Percentiles rank a stretch among this genome's conserved stretches.
Conservation (phyloP, 2,329 filamentous ascomycete species). For the Pseudogymnoascus sp. region DNA sequence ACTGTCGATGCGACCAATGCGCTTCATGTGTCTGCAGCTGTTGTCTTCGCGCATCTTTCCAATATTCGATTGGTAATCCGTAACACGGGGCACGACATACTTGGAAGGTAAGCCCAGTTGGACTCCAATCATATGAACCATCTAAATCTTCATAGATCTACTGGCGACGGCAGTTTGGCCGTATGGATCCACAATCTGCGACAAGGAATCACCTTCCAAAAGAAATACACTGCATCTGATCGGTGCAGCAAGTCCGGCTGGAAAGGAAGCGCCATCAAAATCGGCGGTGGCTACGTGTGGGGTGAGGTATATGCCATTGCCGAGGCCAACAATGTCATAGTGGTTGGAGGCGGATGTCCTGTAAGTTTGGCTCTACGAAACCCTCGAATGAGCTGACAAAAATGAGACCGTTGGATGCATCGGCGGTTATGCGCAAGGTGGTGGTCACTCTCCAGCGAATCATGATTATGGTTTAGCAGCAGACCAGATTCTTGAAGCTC, state of each 20-base stretch:
- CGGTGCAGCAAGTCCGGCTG: conserved; percentile 24
- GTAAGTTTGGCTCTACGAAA: conserved; percentile 17
- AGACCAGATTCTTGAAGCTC: conserved; percentile 36
- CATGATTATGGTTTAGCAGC: conserved; percentile 35
- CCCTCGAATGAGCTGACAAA: conserved; percentile 22
- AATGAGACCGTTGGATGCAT: conserved; percentile 23
- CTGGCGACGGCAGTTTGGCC: conserved; percentile 27
- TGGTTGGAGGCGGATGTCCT: conserved; percentile 28
- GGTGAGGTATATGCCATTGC: conserved; percentile 28
- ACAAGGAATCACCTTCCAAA: conserved; percentile 16
- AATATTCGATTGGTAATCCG: conserved; percentile 37
- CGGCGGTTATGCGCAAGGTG: conserved; percentile 34
- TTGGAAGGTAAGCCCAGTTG: conserved; percentile 27
- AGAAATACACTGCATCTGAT: conserved; percentile 18
- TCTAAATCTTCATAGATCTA: conserved; percentile 16
- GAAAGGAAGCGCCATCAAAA: conserved; percentile 29
- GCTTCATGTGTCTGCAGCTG: conserved; percentile 27
- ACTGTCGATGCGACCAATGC: conserved; percentile 32
- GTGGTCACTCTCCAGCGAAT: conserved; percentile 33
- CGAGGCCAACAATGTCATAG: conserved; percentile 26
- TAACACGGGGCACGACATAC: conserved; percentile 38
- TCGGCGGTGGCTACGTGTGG: conserved; percentile 30
- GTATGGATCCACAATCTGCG: conserved; percentile 42
- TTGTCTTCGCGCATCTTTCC: conserved; percentile 38
- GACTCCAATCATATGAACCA: neutral